phyloP scores from a whole-genome alignment of 106 monocot genomes.

The Dioscorea alata region DNA sequence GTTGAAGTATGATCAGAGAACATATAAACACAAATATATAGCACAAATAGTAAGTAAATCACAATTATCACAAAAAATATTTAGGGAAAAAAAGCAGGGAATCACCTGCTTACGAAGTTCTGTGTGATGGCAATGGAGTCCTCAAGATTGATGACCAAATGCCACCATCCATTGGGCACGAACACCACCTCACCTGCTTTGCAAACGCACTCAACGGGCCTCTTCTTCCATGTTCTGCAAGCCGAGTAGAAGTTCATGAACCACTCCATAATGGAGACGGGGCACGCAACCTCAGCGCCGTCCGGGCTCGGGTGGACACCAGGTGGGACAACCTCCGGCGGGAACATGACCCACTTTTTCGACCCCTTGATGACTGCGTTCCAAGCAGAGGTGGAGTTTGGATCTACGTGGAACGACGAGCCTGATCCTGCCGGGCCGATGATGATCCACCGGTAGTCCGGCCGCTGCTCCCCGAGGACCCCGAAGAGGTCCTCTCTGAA shows the following conservation, averaged over 20 bases:
- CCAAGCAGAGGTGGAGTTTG: slow-evolving; percentile 97
- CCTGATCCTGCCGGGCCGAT: slow-evolving; percentile 91
- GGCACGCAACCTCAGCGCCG: slow-evolving; percentile 90
- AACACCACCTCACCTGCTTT: slow-evolving; percentile 86
- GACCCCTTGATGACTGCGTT: slow-evolving; percentile 87
- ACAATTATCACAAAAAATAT: no score
- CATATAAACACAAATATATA: no score
- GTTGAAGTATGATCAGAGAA: no score
- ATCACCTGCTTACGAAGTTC: slow-evolving; percentile 95
- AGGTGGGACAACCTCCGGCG: slow-evolving; percentile 86
- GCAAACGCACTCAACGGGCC: slow-evolving; percentile 86
- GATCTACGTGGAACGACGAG: slow-evolving; percentile 97
- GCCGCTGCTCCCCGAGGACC: slow-evolving; percentile 65
- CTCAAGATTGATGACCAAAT: slow-evolving; percentile 91
- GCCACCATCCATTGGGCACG: slow-evolving; percentile 99
- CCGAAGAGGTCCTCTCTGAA: slow-evolving; percentile 90
- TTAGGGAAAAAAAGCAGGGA: not conserved
- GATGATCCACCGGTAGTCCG: slow-evolving; percentile 87
- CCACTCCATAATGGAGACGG: slow-evolving; percentile 98
- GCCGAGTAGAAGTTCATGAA: slow-evolving; percentile 94
- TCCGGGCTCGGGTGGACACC: slow-evolving; percentile 91
- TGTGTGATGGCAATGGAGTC: slow-evolving; percentile 97
- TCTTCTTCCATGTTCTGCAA: slow-evolving; percentile 62
- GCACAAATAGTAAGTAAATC: no score
- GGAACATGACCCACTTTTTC: slow-evolving; percentile 98